Evolutionary conservation across 2,329 filamentous ascomycete species (phyloP).

Genomic region (Aspergillus pseudotamarii): DNA sequence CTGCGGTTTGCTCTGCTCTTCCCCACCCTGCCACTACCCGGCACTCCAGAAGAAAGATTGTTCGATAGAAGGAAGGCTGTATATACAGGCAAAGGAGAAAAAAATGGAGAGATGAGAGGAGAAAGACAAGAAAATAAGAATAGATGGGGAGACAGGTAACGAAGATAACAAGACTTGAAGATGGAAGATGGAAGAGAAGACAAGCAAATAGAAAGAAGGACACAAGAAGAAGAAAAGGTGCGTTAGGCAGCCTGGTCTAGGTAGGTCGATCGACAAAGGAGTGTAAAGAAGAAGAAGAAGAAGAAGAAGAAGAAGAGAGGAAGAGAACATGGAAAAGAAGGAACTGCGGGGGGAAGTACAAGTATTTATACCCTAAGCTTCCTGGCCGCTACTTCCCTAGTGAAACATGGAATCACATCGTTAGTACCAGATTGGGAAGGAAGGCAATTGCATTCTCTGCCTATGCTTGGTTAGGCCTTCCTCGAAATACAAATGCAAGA

Average conservation of each 20-base stretch:
- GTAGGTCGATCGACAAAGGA: neutral
- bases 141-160: neutral
- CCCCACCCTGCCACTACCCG: neutral
- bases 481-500: neutral
- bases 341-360: neutral
- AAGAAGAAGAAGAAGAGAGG: no score
- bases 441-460: neutral
- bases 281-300: neutral
- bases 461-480: neutral
- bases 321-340: no score
- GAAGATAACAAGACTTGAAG: neutral
- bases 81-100: neutral
- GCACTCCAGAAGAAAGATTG: neutral
- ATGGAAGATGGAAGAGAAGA: neutral
- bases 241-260: neutral
- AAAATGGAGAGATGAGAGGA: neutral
- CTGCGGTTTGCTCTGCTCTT: neutral
- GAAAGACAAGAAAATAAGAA: neutral
- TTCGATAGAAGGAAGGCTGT: neutral
- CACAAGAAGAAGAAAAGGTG: neutral
- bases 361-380: neutral
- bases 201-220: neutral
- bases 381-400: neutral
- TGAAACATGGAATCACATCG: neutral
- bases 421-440: neutral